Evolutionary conservation across 139 green algal genomes (phyloP).

Genomic region (Auxenochlorella pyrenoidosa): DNA sequence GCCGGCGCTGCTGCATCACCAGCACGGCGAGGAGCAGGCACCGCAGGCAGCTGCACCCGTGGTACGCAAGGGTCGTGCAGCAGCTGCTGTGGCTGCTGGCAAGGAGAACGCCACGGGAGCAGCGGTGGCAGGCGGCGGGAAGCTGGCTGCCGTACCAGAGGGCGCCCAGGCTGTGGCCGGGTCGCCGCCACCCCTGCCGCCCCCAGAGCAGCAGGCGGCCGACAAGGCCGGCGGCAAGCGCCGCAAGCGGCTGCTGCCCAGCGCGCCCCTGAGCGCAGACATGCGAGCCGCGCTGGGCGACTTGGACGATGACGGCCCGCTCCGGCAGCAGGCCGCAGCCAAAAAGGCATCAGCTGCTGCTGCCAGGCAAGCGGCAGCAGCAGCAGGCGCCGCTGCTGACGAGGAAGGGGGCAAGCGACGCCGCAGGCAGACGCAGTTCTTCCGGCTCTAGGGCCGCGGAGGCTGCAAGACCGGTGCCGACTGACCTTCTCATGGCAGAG

Average conservation of each 20-base stretch:
- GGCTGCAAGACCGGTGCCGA: neutral
- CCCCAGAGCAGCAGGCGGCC: neutral
- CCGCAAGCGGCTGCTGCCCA: constrained; percentile 29
- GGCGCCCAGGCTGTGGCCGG: neutral
- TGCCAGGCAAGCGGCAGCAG: neutral
- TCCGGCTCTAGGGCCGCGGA: constrained; percentile 1
- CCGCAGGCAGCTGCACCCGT: neutral
- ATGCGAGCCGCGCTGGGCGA: constrained; percentile 37
- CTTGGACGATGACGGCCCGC: neutral
- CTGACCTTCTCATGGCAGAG: neutral
- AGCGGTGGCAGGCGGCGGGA: neutral
- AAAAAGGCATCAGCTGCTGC: neutral
- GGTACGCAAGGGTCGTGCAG: neutral
- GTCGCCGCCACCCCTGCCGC: neutral
- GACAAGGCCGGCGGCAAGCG: neutral
- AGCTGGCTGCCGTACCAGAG: neutral
- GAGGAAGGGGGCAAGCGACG: neutral
- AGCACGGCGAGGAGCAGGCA: neutral
- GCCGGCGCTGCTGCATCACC: neutral
- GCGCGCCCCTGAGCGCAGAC: constrained; percentile 1
- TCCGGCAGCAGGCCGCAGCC: neutral
- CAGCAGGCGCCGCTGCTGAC: neutral
- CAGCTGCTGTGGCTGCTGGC: neutral
- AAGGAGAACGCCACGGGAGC: neutral
- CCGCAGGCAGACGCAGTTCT: constrained; percentile 34